phyloP scores from a whole-genome alignment of 441 rosid species.

The Mallotus japonicus region DNA sequence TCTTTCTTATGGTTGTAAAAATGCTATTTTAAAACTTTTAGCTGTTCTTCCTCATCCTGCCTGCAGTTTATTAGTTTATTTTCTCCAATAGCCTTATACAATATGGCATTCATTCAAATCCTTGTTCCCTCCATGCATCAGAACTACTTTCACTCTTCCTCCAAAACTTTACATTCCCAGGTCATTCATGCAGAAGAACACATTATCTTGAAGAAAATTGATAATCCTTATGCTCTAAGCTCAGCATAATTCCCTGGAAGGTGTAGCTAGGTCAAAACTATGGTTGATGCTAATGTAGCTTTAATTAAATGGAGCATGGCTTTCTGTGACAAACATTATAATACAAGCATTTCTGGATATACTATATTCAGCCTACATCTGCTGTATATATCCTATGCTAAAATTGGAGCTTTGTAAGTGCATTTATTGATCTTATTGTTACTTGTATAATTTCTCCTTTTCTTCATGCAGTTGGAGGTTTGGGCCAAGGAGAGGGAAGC shows the following conservation, averaged over 20 bases:
- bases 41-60: background rate
- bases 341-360: background rate
- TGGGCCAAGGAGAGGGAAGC: slow-evolving; percentile 97
- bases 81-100: background rate
- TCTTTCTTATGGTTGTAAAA: background rate
- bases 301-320: background rate
- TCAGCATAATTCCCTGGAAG: background rate
- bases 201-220: background rate
- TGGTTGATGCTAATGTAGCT: background rate
- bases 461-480: slow-evolving; percentile 68
- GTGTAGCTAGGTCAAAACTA: background rate
- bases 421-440: slow-evolving; percentile 3
- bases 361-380: background rate
- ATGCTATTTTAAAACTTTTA: background rate
- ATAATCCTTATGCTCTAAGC: background rate
- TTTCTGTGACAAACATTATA: background rate
- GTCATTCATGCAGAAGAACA: background rate
- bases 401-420: background rate
- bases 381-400: background rate
- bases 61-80: background rate
- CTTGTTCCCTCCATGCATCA: background rate
- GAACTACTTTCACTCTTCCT: background rate
- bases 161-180: background rate
- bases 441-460: slow-evolving; percentile 16
- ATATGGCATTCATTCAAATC: background rate